phyloP scores from a whole-genome alignment of 2,329 filamentous ascomycete species.

The Lomentospora prolificans region DNA sequence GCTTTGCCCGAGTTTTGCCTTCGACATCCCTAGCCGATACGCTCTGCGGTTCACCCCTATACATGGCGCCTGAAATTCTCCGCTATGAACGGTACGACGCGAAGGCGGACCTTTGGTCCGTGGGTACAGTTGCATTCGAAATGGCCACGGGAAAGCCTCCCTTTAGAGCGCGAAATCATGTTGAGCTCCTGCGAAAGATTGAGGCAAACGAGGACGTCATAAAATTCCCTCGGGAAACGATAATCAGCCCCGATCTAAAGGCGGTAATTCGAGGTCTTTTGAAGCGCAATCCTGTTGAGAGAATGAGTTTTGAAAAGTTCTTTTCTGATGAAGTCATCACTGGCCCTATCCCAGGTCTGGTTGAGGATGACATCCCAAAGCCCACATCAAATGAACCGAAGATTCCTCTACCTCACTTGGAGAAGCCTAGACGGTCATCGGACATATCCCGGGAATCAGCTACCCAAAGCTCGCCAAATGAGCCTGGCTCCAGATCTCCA shows the following conservation, averaged over 20 bases:
- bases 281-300: conserved; percentile 76
- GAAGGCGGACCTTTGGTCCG: conserved; percentile 94
- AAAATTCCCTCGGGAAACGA: conserved; percentile 64
- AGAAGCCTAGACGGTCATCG: not conserved
- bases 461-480: not conserved
- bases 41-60: conserved; percentile 88
- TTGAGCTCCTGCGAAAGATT: conserved; percentile 86
- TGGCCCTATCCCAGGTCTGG: conserved; percentile 67
- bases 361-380: conserved; percentile 61
- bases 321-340: conserved; percentile 67
- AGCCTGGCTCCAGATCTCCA: not conserved
- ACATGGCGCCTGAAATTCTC: conserved; percentile 97
- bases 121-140: conserved; percentile 90
- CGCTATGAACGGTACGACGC: conserved; percentile 96
- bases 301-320: conserved; percentile 78
- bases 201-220: conserved; percentile 82
- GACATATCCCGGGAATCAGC: not conserved
- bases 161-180: conserved; percentile 87
- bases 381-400: conserved; percentile 13
- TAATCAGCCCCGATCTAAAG: conserved; percentile 69
- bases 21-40: conserved; percentile 90
- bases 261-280: conserved; percentile 68
- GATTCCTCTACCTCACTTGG: not conserved
- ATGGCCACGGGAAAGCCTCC: conserved; percentile 88
- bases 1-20: conserved; percentile 89